Evolutionary conservation across 2,329 filamentous ascomycete species (phyloP), one percentile per base, ranked within the genome.

Genomic region (Exophiala sp.): DNA sequence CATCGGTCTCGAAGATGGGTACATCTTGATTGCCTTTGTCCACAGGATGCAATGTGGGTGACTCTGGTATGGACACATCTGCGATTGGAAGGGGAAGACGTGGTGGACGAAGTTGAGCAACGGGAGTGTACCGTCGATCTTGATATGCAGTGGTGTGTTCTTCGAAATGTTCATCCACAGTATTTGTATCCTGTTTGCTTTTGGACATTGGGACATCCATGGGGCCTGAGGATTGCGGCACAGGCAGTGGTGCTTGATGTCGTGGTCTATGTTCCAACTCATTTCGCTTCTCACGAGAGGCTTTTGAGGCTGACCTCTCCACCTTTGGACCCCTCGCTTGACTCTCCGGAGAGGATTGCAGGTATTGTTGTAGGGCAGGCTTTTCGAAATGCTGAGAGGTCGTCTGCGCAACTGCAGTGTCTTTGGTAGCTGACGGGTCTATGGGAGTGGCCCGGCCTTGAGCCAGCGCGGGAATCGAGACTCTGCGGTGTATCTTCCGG

Each of bases 1-100:
- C 62, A n/a, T 73, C 63, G 6, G 67, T 73, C 47, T 82, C 79
- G 14, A 80, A 75, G 8, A 73, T 69, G 39, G 80, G 73, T n/a
- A 79, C 69, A 48, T 82, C 77, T 5, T 79, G 81, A 57, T 85
- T 68, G 2, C 71, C 71, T 57, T 75, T 70, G 68, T 89, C 86
- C 24, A 85, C 78, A 1, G 90, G 82, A 5, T 87, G 84, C 58
- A 92, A 82, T 60, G 96, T 92, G 50, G 92, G 92, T 41, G 91
- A 96, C 21, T 91, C 91, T 1, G 92, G 92, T 1, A 88, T 90
- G 64, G 94, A 86, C 69, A 95, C 91, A 75, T 96, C 89, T 65
- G 95, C 91, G 65, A 97, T 96, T 50, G 92, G 91, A 55, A 97
- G 82, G 54, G 92, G 92, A 65, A 97, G 78, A 57, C 92, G 87